Conservation (phyloP, 108 stramenopile species). For the Discostella stelligeroides region DNA sequence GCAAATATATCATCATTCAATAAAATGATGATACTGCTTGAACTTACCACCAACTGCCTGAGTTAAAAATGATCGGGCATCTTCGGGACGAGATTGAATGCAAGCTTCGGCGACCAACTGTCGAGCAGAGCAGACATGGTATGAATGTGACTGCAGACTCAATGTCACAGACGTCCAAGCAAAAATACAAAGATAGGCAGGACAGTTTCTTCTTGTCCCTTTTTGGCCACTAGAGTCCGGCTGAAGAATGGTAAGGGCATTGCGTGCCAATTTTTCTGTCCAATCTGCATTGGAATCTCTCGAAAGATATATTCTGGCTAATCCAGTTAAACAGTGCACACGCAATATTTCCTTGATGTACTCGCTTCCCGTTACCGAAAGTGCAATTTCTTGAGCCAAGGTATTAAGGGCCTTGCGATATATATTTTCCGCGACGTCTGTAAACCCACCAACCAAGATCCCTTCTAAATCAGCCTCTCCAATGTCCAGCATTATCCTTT, state of each 20-base stretch:
- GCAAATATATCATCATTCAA: background rate
- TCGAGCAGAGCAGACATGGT: constrained; percentile 56
- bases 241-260: constrained; percentile 23
- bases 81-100: constrained; percentile 45
- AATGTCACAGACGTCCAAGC: too few species aligned
- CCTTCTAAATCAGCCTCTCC: constrained; percentile 73
- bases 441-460: constrained; percentile 54
- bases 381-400: constrained; percentile 1
- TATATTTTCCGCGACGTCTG: constrained; percentile 22
- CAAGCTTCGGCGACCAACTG: constrained; percentile 68
- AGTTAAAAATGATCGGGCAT: constrained; percentile 59
- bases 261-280: constrained; percentile 22
- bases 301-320: constrained; percentile 21
- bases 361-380: background rate
- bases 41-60: constrained; percentile 53
- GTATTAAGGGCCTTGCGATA: constrained; percentile 31
- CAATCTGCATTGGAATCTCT: constrained; percentile 1
- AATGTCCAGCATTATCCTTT: constrained; percentile 56
- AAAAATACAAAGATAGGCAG: constrained; percentile 18
- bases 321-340: constrained; percentile 30
- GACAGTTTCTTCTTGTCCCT: background rate
- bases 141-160: constrained; percentile 29
- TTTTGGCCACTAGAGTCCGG: background rate
- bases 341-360: constrained; percentile 12
- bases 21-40: background rate